These are phyloP conservation scores for Cicer arietinum DNA, from an alignment of 306 rosid genomes.

Conservation along the genomic window DNA sequence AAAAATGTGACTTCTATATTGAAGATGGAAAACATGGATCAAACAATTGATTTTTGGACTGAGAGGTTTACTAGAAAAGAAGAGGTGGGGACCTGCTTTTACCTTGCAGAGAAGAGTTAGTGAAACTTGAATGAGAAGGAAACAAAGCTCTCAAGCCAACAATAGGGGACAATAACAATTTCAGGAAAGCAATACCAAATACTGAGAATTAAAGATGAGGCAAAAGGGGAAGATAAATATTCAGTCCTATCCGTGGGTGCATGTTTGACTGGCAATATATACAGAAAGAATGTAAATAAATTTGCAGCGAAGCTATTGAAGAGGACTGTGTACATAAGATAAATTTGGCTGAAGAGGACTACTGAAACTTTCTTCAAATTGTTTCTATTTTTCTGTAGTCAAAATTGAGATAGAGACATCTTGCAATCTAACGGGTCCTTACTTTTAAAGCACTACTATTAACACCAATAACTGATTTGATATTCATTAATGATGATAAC, in stretches of 20 bases:
- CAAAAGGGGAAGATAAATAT: constrained; percentile 2
- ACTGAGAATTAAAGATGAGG: constrained; percentile 11
- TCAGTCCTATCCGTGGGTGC: constrained; percentile 3
- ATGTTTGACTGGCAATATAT: neutral
- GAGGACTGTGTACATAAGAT: neutral
- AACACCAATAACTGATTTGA: neutral
- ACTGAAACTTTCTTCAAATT: neutral
- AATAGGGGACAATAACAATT: constrained; percentile 4
- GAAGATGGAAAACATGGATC: constrained; percentile 5
- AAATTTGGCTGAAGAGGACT: neutral
- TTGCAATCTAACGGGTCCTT: constrained; percentile 1
- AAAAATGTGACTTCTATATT: constrained; percentile 6
- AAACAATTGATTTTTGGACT: neutral
- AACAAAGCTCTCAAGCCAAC: constrained; percentile 8
- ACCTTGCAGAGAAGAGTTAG: neutral
- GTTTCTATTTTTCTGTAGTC: constrained; percentile 10
- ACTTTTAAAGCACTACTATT: constrained; percentile 32
- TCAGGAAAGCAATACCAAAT: constrained; percentile 19
- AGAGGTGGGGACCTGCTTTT: neutral
- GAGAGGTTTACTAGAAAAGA: neutral
- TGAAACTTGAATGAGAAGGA: neutral
- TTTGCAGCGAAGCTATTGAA: constrained; percentile 1
- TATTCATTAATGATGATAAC: constrained; percentile 13
- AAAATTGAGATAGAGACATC: constrained; percentile 20
- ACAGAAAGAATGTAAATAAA: constrained; percentile 1